Conservation (phyloP, 306 rosid species). For the Acacia melanoxylon region DNA sequence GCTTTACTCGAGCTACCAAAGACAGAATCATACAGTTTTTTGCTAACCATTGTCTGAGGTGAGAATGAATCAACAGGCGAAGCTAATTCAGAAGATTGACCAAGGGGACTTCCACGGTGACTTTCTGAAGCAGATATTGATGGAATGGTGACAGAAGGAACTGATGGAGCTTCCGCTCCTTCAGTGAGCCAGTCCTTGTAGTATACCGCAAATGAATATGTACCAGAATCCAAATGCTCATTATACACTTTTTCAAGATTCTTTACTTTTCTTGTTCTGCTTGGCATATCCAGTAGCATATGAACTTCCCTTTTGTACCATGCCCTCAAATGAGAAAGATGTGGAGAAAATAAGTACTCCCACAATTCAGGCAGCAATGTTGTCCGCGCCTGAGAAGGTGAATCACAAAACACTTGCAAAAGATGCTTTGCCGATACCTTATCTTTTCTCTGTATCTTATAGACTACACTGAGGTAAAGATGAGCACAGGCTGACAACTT, state of each 20-base stretch:
- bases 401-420: slow-evolving; percentile 76
- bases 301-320: slow-evolving; percentile 65
- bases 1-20: slow-evolving; percentile 47
- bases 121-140: slow-evolving; percentile 35
- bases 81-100: slow-evolving; percentile 48
- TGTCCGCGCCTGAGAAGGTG: slow-evolving; percentile 69
- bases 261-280: slow-evolving; percentile 45
- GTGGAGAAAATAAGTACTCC: slow-evolving; percentile 72
- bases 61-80: slow-evolving; percentile 56
- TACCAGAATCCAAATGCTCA: slow-evolving; percentile 70
- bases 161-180: slow-evolving; percentile 64
- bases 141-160: slow-evolving; percentile 64
- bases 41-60: slow-evolving; percentile 72
- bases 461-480: slow-evolving; percentile 80
- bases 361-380: slow-evolving; percentile 71
- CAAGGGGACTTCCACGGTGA: slow-evolving; percentile 42
- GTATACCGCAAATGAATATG: slow-evolving; percentile 60
- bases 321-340: slow-evolving; percentile 59
- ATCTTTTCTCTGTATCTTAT: slow-evolving; percentile 59
- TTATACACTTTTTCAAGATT: slow-evolving; percentile 57
- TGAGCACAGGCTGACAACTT: slow-evolving; percentile 86
- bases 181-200: slow-evolving; percentile 87
- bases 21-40: slow-evolving; percentile 69
- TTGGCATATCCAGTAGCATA: slow-evolving; percentile 43
- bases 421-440: slow-evolving; percentile 75